Evolutionary conservation across 495 filamentous ascomycete species (phyloP).

Genomic region (Cairneyella variabilis): DNA sequence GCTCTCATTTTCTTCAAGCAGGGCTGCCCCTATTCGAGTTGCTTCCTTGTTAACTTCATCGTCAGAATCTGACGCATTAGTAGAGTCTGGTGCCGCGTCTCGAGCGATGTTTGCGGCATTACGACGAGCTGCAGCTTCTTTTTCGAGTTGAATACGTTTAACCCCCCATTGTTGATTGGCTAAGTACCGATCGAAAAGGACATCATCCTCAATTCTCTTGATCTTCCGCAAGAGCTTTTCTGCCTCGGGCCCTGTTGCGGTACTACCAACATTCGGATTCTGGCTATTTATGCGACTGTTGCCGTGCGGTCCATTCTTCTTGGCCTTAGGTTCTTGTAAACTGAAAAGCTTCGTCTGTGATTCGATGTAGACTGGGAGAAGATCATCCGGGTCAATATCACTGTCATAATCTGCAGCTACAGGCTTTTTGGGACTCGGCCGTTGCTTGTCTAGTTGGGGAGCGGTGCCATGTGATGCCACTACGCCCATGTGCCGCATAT

Average conservation of each 20-base stretch:
- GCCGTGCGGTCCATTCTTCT: background rate
- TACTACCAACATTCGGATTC: slow-evolving; percentile 18
- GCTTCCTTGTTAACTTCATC: slow-evolving; percentile 49
- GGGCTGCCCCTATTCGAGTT: slow-evolving; percentile 42
- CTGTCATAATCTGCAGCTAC: slow-evolving; percentile 43
- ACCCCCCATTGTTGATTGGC: slow-evolving; percentile 72
- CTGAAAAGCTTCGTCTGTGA: slow-evolving; percentile 67
- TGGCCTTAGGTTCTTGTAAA: slow-evolving; percentile 40
- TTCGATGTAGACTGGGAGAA: slow-evolving; percentile 71
- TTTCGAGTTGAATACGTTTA: slow-evolving; percentile 62
- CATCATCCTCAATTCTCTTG: slow-evolving; percentile 72
- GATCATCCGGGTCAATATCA: slow-evolving; percentile 65
- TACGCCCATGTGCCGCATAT: slow-evolving; percentile 21
- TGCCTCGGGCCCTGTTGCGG: slow-evolving; percentile 43
- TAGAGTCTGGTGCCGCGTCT: slow-evolving; percentile 27
- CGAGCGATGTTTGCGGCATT: slow-evolving; percentile 26
- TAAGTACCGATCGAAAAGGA: slow-evolving; percentile 75
- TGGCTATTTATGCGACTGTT: slow-evolving; percentile 1
- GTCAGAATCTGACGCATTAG: slow-evolving; percentile 28
- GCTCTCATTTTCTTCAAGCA: slow-evolving; percentile 48
- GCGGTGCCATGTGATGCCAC: slow-evolving; percentile 24
- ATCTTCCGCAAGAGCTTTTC: slow-evolving; percentile 66
- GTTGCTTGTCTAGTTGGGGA: slow-evolving; percentile 30
- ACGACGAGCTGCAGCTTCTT: slow-evolving; percentile 39
- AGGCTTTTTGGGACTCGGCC: slow-evolving; percentile 29